Percentiles rank a stretch among this genome's conserved stretches.
Conservation (phyloP, 306 rosid genomes). For the Vachellia pachyceras region DNA sequence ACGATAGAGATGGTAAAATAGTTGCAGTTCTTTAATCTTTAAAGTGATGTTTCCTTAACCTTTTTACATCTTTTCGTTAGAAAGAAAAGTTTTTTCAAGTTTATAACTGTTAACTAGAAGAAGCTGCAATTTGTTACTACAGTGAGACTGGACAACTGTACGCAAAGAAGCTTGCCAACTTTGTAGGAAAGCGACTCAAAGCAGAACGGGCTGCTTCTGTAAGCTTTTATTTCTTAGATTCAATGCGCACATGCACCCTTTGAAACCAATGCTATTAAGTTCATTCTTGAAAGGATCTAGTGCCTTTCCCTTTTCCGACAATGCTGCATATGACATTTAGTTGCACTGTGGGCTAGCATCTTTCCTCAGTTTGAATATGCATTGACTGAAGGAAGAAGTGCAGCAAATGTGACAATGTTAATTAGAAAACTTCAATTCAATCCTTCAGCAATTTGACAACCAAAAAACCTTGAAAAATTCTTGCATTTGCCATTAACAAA, state of each 20-base stretch:
- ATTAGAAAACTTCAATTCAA: background rate
- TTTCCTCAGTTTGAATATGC: background rate
- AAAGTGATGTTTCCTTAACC: constrained; percentile 1
- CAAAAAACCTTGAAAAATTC: background rate
- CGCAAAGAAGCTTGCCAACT: constrained; percentile 89
- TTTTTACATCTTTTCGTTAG: background rate
- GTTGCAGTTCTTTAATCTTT: constrained; percentile 11
- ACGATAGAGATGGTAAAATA: background rate
- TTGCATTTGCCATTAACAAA: background rate
- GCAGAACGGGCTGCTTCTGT: constrained; percentile 97
- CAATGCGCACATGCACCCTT: background rate
- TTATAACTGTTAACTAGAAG: constrained; percentile 30
- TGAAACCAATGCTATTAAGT: constrained; percentile 25
- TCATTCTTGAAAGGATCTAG: constrained; percentile 24
- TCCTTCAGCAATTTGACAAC: background rate
- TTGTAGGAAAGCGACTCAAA: constrained; percentile 87
- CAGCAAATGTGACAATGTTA: background rate
- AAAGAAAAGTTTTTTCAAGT: constrained; percentile 2
- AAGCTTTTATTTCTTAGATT: constrained; percentile 52
- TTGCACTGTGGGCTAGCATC: constrained; percentile 13
- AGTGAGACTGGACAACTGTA: constrained; percentile 86
- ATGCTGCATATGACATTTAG: constrained; percentile 8
- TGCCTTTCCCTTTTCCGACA: background rate
- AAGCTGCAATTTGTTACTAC: constrained; percentile 43
- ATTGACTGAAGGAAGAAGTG: background rate